Evolutionary conservation across 495 filamentous ascomycete species (phyloP), one percentile per base, ranked within the genome.

Genomic region (Lasiosphaeria ovina): DNA sequence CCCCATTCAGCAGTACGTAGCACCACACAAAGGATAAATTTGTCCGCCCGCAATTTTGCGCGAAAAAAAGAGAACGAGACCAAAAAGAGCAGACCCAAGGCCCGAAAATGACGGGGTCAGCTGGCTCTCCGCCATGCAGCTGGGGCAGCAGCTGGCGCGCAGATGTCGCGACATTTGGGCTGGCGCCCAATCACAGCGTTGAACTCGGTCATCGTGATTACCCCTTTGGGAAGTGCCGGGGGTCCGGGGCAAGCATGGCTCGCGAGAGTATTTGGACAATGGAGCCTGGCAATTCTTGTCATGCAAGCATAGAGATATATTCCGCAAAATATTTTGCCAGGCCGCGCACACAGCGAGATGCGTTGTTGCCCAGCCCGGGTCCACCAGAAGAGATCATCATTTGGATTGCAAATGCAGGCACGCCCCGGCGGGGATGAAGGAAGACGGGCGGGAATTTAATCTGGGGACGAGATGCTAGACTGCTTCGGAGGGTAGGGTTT

Each of bases 131-230:
- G 31, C 4, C 11, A n/a, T 51, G 49, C 32, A n/a, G 17, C 49
- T 51, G 12, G 49, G 49, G 49, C 49, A 8, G 47, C 47, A 31
- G 24, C 24, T 24, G 24, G 24, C 1, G 24, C 1, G 24, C 24
- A 24, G 24, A 24, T 24, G 24, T 24, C 2, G 24, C 24, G 24
- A 24, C 24, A 51, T 6, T 6, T 51, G 6, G 17, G 49, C 17
- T 38, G 48, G 36, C 7, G 51, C 35, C 61, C 61, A 63, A 63
- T 63, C 61, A 58, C 5, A 63, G 42, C 34, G 16, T 10, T 11
- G 42, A 24, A 4, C 40, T 42, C 12, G 51, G 58, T 49, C 56
- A 63, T 51, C 56, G 56, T 63, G 61, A 59, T 55, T 51, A 17
- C 49, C 49, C 4, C 11, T 51, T 51, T 51, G 17, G 49, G 44